These are phyloP conservation scores for Aspergillus sojae DNA, from an alignment of 2,329 filamentous ascomycete genomes.

Conservation along the genomic window DNA sequence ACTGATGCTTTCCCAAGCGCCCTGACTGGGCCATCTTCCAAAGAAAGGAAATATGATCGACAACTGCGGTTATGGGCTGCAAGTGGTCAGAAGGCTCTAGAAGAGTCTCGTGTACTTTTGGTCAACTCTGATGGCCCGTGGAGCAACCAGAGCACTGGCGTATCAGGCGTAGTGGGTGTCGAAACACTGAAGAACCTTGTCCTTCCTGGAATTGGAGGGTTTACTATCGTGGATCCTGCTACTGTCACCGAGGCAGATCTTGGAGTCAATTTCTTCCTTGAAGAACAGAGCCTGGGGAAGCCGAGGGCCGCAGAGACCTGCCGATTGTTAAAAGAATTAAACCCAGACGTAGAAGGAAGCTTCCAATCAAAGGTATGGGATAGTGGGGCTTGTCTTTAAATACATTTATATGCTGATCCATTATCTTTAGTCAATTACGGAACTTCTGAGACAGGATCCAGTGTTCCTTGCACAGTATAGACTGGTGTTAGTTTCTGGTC, in stretches of 20 bases:
- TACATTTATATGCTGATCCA: conserved; percentile 12
- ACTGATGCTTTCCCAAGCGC: conserved; percentile 39
- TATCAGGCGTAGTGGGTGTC: conserved; percentile 81
- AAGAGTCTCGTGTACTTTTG: conserved; percentile 87
- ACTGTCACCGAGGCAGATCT: conserved; percentile 79
- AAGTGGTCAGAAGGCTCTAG: conserved; percentile 84
- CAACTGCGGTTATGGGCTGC: conserved; percentile 96
- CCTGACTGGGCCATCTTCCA: conserved; percentile 56
- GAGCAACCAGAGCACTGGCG: conserved; percentile 42
- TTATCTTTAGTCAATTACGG: conserved; percentile 36
- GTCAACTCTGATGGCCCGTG: conserved; percentile 67
- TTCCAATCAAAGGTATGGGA: conserved; percentile 60
- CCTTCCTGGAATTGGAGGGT: conserved; percentile 85
- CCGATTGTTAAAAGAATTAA: conserved; percentile 79
- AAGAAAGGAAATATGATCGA: conserved; percentile 84
- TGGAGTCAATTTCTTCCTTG: conserved; percentile 95
- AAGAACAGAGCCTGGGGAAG: conserved; percentile 74
- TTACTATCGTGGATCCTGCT: conserved; percentile 84
- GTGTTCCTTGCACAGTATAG: conserved; percentile 54
- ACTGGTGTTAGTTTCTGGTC: conserved; percentile 63
- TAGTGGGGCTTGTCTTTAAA: background rate
- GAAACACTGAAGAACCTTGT: conserved; percentile 98
- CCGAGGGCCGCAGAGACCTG: conserved; percentile 77
- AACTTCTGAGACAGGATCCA: conserved; percentile 39
- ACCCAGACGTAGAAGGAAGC: conserved; percentile 84